Evolutionary conservation across 2,329 filamentous ascomycete genomes (phyloP), one percentile per base, ranked within the genome.

Genomic region (Thielaviopsis populi): DNA sequence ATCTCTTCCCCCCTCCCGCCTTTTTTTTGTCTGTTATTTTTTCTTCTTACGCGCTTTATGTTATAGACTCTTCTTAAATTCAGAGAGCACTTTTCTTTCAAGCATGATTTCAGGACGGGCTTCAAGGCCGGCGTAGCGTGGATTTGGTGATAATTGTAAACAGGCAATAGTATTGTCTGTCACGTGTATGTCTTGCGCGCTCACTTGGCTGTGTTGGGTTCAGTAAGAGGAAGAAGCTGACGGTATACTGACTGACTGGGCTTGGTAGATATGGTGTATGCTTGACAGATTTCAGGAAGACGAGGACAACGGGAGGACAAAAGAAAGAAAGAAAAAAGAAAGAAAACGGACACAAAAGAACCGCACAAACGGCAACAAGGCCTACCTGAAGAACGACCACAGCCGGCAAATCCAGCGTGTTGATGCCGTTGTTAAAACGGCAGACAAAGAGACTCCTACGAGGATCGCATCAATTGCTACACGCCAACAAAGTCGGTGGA

Each of bases 1-100:
- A 42, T 61, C 41, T 43, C 22, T 43, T 63, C 7, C 3, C 46
- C 40, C 59, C n/a, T n/a, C n/a, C n/a, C n/a, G n/a, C n/a, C n/a
- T n/a, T n/a, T 50, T 41, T 59, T 60, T 43, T 46, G 8, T 62
- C 30, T 43, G 27, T 60, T 46, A 60, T 30, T 41, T 10, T 48
- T 54, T 33, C 19, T 50, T 54, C 53, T 50, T 27, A 61, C 42
- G 59, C 59, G 48, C 27, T 61, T 42, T 61, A 66, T 66, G 62
- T 54, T 64, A 63, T 63, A 64, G 62, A 66, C 59, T 66, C 60
- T 64, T 65, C 42, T 37, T 13, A 48, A 37, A 40, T 40, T 40
- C 11, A 41, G 54, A 54, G 62, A 56, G 48, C 61, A 43, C 24
- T 46, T 56, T 54, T 62, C 27, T 53, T 53, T 41, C 19, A 62